Percentiles rank a stretch among this genome's conserved stretches.
Conservation (phyloP, 805 yeast genomes). For the Candida pseudofarinosa region DNA sequence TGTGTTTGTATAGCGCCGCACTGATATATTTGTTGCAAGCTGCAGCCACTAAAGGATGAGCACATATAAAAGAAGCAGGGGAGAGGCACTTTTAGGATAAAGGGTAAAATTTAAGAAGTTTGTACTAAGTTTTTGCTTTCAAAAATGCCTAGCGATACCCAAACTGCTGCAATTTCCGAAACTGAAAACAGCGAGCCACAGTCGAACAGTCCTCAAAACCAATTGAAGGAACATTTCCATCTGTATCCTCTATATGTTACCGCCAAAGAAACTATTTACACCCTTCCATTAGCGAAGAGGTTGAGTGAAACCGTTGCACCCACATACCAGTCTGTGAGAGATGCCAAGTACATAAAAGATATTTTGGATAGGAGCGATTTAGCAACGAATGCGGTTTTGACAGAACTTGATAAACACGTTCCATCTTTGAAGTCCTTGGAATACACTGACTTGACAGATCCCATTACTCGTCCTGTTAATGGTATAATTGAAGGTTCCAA, state of each 20-base stretch:
- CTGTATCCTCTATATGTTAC: conserved; percentile 47
- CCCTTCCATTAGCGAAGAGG: conserved; percentile 34
- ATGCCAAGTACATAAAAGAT: conserved; percentile 37
- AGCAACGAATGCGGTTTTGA: conserved; percentile 52
- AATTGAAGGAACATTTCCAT: conserved; percentile 32
- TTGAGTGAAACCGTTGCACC: conserved; percentile 29
- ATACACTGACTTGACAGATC: conserved; percentile 44
- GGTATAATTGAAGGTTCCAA: conserved; percentile 20
- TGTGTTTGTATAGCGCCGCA: background rate
- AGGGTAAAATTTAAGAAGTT: too few species aligned
- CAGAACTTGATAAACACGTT: conserved; percentile 49
- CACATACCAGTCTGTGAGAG: conserved; percentile 14
- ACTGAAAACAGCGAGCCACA: background rate
- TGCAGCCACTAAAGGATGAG: background rate
- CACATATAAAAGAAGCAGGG: background rate
- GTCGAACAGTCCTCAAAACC: conserved; percentile 3
- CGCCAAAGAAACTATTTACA: conserved; percentile 28
- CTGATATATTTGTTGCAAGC: background rate
- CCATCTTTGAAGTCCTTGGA: conserved; percentile 60
- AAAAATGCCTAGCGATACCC: conserved; percentile 1
- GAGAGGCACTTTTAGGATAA: background rate
- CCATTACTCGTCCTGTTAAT: conserved; percentile 50
- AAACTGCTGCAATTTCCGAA: background rate
- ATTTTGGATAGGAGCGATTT: conserved; percentile 48
- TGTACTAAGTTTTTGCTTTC: conserved; percentile 1